Evolutionary conservation across 805 yeast genomes (phyloP).

Genomic region (Metschnikowia drakensbergensis): DNA sequence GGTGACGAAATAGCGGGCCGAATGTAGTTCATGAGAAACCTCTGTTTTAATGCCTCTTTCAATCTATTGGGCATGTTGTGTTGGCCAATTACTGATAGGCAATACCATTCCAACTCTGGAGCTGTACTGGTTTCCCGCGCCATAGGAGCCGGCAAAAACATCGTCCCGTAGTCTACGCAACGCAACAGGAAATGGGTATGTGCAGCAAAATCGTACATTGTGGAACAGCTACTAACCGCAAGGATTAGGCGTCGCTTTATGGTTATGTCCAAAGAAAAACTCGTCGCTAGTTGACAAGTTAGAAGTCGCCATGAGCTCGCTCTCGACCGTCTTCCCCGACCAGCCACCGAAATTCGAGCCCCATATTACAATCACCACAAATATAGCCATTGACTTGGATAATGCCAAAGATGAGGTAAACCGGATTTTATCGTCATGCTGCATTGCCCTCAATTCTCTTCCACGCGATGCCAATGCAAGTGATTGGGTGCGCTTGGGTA

Average conservation of each 20-base stretch:
- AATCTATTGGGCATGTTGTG: neutral
- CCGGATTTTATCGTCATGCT: conserved; percentile 52
- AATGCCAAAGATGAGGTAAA: conserved; percentile 52
- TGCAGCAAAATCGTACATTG: neutral
- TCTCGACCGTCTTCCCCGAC: conserved; percentile 68
- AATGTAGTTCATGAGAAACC: too few species aligned
- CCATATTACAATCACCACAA: conserved; percentile 72
- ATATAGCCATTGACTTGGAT: conserved; percentile 42
- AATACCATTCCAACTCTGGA: neutral
- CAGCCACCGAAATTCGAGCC: conserved; percentile 66
- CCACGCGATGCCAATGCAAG: conserved; percentile 35
- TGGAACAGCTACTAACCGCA: conserved; percentile 9
- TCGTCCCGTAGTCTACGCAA: neutral
- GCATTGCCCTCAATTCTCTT: conserved; percentile 48
- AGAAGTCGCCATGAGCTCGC: conserved; percentile 55
- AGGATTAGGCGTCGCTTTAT: conserved; percentile 51
- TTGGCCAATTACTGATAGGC: neutral
- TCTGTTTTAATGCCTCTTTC: too few species aligned
- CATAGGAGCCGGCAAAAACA: neutral
- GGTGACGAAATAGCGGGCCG: too few species aligned
- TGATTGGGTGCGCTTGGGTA: conserved; percentile 38
- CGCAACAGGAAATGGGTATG: conserved; percentile 13
- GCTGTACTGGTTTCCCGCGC: conserved; percentile 4
- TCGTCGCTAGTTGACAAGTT: conserved; percentile 54
- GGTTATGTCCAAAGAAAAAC: conserved; percentile 68